These are phyloP conservation scores for Coemansia sp. DNA, from an alignment of 192 early-diverging fungal species.

Conservation along the genomic window DNA sequence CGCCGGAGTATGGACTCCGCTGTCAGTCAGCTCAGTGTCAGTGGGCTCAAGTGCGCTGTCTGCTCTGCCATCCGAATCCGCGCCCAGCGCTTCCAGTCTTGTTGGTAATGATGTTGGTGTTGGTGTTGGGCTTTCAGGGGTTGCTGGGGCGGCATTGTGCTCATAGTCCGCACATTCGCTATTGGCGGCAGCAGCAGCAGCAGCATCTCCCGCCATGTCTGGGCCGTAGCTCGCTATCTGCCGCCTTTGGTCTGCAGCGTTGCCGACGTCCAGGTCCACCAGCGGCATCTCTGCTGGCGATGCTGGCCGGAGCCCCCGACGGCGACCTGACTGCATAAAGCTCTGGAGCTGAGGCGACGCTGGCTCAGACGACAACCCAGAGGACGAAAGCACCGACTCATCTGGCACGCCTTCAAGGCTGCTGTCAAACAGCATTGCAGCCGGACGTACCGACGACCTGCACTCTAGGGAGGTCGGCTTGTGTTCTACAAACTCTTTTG, in stretches of 20 bases:
- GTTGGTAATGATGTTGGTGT: not conserved
- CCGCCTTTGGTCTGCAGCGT: not conserved
- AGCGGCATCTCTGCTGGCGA: not conserved
- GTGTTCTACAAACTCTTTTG: constrained; percentile 28
- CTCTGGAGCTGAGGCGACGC: constrained; percentile 22
- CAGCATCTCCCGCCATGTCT: not conserved
- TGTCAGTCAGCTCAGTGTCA: not conserved
- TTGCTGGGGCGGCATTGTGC: not conserved
- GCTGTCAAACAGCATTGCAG: constrained; percentile 1
- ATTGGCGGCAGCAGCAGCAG: not conserved
- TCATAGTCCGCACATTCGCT: not conserved
- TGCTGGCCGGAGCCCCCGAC: not conserved
- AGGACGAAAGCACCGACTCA: not conserved
- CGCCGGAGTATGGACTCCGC: not conserved
- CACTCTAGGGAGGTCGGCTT: constrained; percentile 17
- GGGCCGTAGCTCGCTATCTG: not conserved
- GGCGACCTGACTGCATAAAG: not conserved
- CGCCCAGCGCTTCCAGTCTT: not conserved
- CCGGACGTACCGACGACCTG: constrained; percentile 19
- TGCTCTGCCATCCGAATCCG: not conserved
- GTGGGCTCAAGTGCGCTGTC: not conserved
- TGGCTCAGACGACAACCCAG: constrained; percentile 14
- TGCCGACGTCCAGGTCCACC: not conserved
- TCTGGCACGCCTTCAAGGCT: not conserved
- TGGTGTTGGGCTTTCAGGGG: not conserved